phyloP scores from a whole-genome alignment of 2,329 filamentous ascomycete genomes.

The Epichloe glyceriae region DNA sequence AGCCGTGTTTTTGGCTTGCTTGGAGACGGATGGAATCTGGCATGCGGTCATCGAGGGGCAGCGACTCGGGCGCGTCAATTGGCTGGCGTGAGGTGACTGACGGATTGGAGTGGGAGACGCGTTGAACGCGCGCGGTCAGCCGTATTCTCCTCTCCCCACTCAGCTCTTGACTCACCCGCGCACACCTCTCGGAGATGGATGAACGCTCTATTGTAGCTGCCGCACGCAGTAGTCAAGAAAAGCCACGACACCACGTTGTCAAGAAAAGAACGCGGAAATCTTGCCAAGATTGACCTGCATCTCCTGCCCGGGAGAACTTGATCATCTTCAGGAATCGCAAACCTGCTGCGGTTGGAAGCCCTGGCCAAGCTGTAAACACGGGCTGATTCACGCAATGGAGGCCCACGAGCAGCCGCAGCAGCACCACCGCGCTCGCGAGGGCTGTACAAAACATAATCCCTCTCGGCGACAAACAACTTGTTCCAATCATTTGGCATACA shows the following conservation, averaged over 20 bases:
- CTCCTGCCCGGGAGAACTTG: too few relatives aligned
- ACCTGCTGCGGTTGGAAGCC: too few relatives aligned
- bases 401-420: neutral
- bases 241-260: too few relatives aligned
- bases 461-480: conserved; percentile 17
- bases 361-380: neutral
- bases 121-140: conserved; percentile 3
- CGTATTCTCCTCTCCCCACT: neutral
- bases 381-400: neutral
- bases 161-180: too few relatives aligned
- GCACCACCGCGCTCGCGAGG: neutral
- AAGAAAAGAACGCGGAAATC: too few relatives aligned
- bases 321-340: too few relatives aligned
- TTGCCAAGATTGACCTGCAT: too few relatives aligned
- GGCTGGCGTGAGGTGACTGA: neutral
- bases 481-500: conserved; percentile 20
- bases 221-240: too few relatives aligned
- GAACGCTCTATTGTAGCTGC: too few relatives aligned
- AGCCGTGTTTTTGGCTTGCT: neutral
- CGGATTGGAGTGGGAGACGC: conserved; percentile 1
- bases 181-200: too few relatives aligned
- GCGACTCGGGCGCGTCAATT: neutral
- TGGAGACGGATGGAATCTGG: neutral
- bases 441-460: conserved; percentile 5
- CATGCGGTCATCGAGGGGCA: neutral